Percentiles rank a stretch among this genome's conserved stretches.
Conservation (phyloP, 257 asterid species). For the Salvia splendens region DNA sequence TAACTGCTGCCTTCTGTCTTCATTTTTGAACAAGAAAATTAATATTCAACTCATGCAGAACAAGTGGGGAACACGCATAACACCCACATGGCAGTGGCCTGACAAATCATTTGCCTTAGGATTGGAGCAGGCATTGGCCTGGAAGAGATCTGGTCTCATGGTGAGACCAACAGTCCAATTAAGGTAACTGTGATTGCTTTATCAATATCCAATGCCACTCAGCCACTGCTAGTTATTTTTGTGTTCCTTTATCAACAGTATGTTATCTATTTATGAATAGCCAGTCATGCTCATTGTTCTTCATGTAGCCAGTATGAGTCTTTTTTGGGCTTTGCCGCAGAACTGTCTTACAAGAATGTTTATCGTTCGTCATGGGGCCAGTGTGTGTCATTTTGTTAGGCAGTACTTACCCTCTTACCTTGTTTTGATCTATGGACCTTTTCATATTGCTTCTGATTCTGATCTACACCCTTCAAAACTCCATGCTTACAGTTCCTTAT, state of each 20-base stretch:
- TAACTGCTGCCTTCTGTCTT: background rate
- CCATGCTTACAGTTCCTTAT: constrained; percentile 3
- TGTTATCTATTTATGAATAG: background rate
- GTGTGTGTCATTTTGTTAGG: background rate
- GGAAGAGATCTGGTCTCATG: constrained; percentile 99
- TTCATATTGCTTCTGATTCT: background rate
- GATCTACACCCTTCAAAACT: constrained; percentile 12
- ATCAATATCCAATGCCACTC: background rate
- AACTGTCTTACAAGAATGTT: background rate
- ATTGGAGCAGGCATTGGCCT: constrained; percentile 84
- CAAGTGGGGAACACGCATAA: constrained; percentile 86
- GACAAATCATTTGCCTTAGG: constrained; percentile 86
- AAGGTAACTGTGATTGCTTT: constrained; percentile 50
- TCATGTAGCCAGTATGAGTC: constrained; percentile 6
- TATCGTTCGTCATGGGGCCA: constrained; percentile 1
- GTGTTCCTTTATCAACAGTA: constrained; percentile 4
- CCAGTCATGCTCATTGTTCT: constrained; percentile 2
- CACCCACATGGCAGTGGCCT: constrained; percentile 87
- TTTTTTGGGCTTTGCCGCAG: constrained; percentile 4
- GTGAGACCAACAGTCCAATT: constrained; percentile 80
- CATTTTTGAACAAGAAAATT: constrained; percentile 26
- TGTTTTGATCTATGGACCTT: background rate
- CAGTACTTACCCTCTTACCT: background rate
- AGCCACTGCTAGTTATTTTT: constrained; percentile 7
- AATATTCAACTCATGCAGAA: constrained; percentile 48